Evolutionary conservation across 495 filamentous ascomycete genomes (phyloP).

Genomic region (Podospora pseudoanserina): DNA sequence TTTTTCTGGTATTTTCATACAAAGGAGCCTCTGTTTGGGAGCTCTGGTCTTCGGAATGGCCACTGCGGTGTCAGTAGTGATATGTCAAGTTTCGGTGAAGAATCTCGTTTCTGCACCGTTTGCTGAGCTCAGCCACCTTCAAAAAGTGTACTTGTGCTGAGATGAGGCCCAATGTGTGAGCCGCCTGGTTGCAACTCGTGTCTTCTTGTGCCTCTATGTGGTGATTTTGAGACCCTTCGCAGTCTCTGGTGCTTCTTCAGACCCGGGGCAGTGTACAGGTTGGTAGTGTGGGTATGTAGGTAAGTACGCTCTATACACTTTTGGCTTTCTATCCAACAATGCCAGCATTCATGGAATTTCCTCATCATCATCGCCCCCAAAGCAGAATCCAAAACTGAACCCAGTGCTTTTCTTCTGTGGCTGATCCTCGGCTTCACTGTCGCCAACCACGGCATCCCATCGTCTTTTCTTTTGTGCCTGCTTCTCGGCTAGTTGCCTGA

Average conservation of each 20-base stretch:
- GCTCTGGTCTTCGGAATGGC: background rate
- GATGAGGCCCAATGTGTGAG: background rate
- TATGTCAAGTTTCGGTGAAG: background rate
- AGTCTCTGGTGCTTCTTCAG: no score
- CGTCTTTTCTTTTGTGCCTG: constrained; percentile 67
- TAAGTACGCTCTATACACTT: background rate
- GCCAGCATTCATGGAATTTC: constrained; percentile 34
- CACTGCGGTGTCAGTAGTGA: background rate
- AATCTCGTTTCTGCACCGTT: background rate
- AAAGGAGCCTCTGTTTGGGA: background rate
- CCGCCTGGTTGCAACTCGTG: background rate
- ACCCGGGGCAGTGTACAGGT: no score
- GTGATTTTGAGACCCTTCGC: no score
- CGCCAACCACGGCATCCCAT: constrained; percentile 74
- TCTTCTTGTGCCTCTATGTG: background rate
- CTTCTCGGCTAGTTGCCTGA: constrained; percentile 61
- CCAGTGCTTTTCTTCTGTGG: constrained; percentile 45
- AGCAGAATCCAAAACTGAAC: constrained; percentile 77
- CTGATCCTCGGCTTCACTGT: constrained; percentile 37
- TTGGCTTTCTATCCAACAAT: background rate
- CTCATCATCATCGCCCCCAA: constrained; percentile 57
- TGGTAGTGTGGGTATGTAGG: no score
- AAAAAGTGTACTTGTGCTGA: background rate
- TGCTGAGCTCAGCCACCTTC: background rate
- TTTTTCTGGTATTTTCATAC: background rate